Percentiles rank a stretch among this genome's conserved stretches.
Evolutionary conservation across 208 protist genomes (phyloP).

Genomic region (Leishmania mexicana): DNA sequence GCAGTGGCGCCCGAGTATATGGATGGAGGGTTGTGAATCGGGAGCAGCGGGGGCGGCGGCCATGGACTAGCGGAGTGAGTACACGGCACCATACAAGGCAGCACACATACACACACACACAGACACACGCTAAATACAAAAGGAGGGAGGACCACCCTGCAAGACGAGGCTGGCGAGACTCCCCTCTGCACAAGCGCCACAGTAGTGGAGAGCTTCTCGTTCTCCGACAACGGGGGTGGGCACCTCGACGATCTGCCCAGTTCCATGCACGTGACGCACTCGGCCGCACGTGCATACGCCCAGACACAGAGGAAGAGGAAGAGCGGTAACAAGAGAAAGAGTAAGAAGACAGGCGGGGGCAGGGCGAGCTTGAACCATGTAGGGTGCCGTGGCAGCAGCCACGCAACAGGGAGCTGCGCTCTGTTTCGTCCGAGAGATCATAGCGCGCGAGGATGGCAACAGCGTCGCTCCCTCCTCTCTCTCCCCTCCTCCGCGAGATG

Average conservation of each 20-base stretch:
- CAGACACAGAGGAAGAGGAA: neutral
- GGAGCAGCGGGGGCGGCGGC: neutral
- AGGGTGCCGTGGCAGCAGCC: neutral
- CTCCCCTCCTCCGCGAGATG: neutral
- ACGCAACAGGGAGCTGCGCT: neutral
- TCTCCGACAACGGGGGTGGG: neutral
- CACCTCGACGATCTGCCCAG: neutral
- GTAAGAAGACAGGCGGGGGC: neutral
- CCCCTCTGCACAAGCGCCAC: too few species aligned
- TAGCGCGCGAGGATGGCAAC: neutral
- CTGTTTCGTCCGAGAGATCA: neutral
- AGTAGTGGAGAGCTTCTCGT: neutral
- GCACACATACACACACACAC: too few species aligned
- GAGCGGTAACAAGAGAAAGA: neutral
- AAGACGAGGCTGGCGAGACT: neutral
- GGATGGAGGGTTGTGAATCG: neutral
- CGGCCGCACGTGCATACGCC: neutral
- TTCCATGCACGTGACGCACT: neutral
- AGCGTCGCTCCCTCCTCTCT: neutral
- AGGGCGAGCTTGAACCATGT: neutral
- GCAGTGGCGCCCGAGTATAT: neutral
- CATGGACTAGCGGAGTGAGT: neutral
- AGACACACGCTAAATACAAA: neutral
- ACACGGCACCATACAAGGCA: neutral
- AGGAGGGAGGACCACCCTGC: neutral